These are phyloP conservation scores for Bryoerythrophyllum caledonicum DNA, from an alignment of 225 moss, liverwort and hornwort genomes.

Conservation along the genomic window DNA sequence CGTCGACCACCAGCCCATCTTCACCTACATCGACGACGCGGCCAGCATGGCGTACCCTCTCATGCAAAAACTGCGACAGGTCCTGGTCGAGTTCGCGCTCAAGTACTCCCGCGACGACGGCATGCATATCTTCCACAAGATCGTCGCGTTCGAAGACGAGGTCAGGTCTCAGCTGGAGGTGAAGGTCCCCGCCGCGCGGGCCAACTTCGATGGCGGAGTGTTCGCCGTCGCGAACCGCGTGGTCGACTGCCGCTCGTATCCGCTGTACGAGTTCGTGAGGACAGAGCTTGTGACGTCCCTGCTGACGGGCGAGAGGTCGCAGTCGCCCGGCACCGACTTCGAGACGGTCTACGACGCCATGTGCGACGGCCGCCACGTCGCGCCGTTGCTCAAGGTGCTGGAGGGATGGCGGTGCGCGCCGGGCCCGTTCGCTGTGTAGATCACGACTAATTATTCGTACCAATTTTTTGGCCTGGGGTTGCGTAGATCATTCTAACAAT, in stretches of 20 bases:
- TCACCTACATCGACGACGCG: constrained; percentile 55
- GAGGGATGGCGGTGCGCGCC: constrained; percentile 42
- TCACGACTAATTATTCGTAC: not conserved
- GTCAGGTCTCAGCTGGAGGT: constrained; percentile 16
- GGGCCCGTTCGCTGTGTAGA: constrained; percentile 36
- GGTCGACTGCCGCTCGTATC: constrained; percentile 39
- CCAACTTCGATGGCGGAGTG: constrained; percentile 30
- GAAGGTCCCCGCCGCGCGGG: constrained; percentile 25
- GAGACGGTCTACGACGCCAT: constrained; percentile 53
- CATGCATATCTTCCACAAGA: constrained; percentile 25
- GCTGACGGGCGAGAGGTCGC: constrained; percentile 39
- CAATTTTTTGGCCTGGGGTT: not conserved
- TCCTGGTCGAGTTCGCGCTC: constrained; percentile 44
- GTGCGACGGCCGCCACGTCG: constrained; percentile 36
- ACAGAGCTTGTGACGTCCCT: constrained; percentile 38
- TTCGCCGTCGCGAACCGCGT: constrained; percentile 30
- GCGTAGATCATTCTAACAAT: not conserved
- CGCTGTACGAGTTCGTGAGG: constrained; percentile 44
- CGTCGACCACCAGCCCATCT: constrained; percentile 55
- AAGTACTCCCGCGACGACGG: constrained; percentile 31
- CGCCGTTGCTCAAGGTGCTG: constrained; percentile 39
- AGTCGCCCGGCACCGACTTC: constrained; percentile 45
- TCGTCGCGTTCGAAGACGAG: constrained; percentile 47
- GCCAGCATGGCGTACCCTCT: constrained; percentile 33
- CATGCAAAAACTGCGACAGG: constrained; percentile 50